Percentiles rank a stretch among this genome's conserved stretches.
Evolutionary conservation across 306 rosid genomes (phyloP).

Genomic region (Myrica gale): DNA sequence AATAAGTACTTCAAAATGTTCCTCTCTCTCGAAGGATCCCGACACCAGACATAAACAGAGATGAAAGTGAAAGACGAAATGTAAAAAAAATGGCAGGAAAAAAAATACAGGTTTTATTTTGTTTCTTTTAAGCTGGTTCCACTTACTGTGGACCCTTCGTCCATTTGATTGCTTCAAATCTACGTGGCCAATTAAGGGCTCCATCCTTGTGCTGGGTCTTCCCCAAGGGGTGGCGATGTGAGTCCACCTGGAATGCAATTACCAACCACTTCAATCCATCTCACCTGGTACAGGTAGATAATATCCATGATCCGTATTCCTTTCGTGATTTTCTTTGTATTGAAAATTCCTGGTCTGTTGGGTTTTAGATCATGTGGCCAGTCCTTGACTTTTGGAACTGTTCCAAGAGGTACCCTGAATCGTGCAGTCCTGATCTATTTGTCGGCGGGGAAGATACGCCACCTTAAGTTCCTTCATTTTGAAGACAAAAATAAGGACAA

Average conservation of each 20-base stretch:
- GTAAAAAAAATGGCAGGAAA: too few relatives aligned
- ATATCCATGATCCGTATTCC: conserved; percentile 37
- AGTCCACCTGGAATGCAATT: conserved; percentile 17
- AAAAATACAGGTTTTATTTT: too few relatives aligned
- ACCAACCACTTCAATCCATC: conserved; percentile 29
- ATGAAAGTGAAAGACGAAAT: too few relatives aligned
- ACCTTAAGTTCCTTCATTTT: conserved; percentile 21
- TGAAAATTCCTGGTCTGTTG: conserved; percentile 13
- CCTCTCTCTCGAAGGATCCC: too few relatives aligned
- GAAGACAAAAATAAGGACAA: too few relatives aligned
- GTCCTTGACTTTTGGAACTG: conserved; percentile 33
- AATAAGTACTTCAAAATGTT: too few relatives aligned
- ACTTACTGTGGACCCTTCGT: conserved; percentile 9
- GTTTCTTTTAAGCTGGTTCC: conserved; percentile 15
- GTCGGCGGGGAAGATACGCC: conserved; percentile 59
- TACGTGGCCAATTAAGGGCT: conserved; percentile 48
- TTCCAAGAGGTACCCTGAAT: conserved; percentile 36
- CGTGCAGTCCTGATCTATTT: conserved; percentile 58
- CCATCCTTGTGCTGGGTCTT: conserved; percentile 53
- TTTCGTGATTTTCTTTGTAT: conserved; percentile 23
- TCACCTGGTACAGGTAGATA: conserved; percentile 31
- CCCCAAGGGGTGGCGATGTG: conserved; percentile 24
- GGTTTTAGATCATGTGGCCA: conserved; percentile 37
- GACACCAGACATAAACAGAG: too few relatives aligned
- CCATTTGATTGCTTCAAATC: conserved; percentile 1